Conservation (phyloP, 176 grass and related monocot species). For the Juncus inflexus region DNA sequence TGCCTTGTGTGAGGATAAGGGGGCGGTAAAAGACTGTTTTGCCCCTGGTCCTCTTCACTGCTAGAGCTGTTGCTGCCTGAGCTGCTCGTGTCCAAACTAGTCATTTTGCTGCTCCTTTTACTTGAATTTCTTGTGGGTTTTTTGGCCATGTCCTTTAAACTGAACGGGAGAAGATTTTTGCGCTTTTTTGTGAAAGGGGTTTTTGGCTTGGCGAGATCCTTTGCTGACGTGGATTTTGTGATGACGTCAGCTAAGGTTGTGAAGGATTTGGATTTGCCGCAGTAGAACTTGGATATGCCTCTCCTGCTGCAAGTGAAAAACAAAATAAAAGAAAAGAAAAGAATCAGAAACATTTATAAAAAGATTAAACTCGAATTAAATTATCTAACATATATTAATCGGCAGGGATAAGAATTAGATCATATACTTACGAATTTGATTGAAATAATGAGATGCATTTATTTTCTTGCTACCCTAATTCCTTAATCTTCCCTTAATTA, state of each 20-base stretch:
- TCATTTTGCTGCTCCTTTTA: slow-evolving; percentile 29
- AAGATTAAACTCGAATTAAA: not conserved
- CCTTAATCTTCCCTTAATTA: no score
- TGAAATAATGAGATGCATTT: no score
- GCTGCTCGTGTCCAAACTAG: slow-evolving; percentile 44
- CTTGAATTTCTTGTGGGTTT: slow-evolving; percentile 40
- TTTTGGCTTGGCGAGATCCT: slow-evolving; percentile 57
- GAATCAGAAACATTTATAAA: not conserved
- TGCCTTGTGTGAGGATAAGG: slow-evolving; percentile 44
- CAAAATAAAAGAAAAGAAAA: slow-evolving; percentile 22
- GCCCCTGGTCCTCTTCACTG: slow-evolving; percentile 40
- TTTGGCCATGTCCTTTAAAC: slow-evolving; percentile 41
- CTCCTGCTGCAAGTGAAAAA: slow-evolving; percentile 44
- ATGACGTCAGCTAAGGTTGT: slow-evolving; percentile 37
- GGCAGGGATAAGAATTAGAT: no score
- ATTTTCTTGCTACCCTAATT: no score
- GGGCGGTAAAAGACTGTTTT: slow-evolving; percentile 33
- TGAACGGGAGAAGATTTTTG: slow-evolving; percentile 71
- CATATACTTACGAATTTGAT: no score
- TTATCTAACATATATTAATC: no score
- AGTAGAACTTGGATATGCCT: slow-evolving; percentile 72
- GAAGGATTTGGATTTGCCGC: slow-evolving; percentile 68
- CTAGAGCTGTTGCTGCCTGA: slow-evolving; percentile 71
- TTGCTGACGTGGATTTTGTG: slow-evolving; percentile 31
- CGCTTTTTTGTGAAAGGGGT: slow-evolving; percentile 64